Evolutionary conservation across 2,329 filamentous ascomycete species (phyloP).

Genomic region (Xylariaceae sp.): DNA sequence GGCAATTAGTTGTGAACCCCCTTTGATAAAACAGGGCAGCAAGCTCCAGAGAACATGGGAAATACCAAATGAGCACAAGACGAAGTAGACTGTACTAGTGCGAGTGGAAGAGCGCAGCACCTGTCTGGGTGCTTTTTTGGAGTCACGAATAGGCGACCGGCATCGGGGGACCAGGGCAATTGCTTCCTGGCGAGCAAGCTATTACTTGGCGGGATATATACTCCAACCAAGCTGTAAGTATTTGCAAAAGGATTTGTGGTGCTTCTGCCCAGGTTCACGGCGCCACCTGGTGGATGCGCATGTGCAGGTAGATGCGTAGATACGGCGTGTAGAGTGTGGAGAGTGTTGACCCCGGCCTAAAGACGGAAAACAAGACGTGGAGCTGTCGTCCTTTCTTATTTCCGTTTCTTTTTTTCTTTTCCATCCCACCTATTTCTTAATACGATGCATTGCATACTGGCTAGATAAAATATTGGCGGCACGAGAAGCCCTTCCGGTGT

Average conservation of each 20-base stretch:
- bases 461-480: too few relatives aligned
- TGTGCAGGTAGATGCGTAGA: not conserved
- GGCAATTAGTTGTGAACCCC: too few relatives aligned
- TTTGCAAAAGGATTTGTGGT: conserved; percentile 6
- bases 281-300: not conserved
- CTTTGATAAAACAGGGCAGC: too few relatives aligned
- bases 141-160: too few relatives aligned
- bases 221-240: not conserved
- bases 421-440: not conserved
- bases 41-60: too few relatives aligned
- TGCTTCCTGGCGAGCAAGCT: conserved; percentile 13
- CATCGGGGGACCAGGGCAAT: conserved; percentile 19
- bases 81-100: too few relatives aligned
- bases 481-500: too few relatives aligned
- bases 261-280: conserved; percentile 2
- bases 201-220: not conserved
- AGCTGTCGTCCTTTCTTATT: not conserved
- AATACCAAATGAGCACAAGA: too few relatives aligned
- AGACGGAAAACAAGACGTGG: not conserved
- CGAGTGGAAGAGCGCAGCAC: too few relatives aligned
- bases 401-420: not conserved
- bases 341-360: not conserved
- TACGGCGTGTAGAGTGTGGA: not conserved
- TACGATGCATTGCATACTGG: not conserved
- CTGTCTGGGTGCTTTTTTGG: too few relatives aligned